These are phyloP conservation scores for Quercus engelmannii DNA, from an alignment of 306 rosid species.

Conservation along the genomic window DNA sequence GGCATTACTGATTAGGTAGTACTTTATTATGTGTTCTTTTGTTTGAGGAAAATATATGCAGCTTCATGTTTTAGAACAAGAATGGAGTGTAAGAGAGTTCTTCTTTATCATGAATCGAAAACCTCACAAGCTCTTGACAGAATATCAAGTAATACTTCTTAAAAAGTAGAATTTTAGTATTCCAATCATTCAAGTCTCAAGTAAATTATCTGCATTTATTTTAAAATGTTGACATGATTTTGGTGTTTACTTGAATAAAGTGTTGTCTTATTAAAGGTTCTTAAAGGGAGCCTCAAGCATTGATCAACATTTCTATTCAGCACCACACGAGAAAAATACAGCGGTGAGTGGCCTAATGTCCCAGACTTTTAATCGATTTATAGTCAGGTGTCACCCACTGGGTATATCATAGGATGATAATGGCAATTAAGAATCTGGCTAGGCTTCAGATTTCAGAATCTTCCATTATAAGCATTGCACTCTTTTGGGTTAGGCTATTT, in stretches of 20 bases:
- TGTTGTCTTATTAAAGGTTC: slow-evolving; percentile 49
- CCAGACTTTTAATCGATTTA: background rate
- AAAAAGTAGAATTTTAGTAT: background rate
- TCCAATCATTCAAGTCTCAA: background rate
- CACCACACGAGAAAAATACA: slow-evolving; percentile 70
- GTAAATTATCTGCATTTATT: background rate
- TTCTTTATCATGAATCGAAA: background rate
- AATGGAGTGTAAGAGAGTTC: background rate
- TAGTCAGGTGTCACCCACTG: background rate
- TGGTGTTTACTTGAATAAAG: slow-evolving; percentile 10
- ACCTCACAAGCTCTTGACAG: background rate
- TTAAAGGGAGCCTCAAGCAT: slow-evolving; percentile 87
- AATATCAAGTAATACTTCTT: background rate
- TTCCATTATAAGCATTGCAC: background rate
- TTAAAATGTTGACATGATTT: background rate
- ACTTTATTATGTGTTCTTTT: background rate
- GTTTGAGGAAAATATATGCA: slow-evolving; percentile 1
- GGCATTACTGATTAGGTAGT: slow-evolving; percentile 15
- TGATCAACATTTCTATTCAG: slow-evolving; percentile 71
- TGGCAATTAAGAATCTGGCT: background rate
- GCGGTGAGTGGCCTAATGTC: slow-evolving; percentile 52
- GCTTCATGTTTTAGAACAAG: slow-evolving; percentile 9
- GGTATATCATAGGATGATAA: background rate
- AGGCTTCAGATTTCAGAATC: too few species aligned
- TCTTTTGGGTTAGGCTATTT: background rate